These are phyloP conservation scores for Phytophthora rubi DNA, from an alignment of 352 stramenopile species.

Conservation along the genomic window DNA sequence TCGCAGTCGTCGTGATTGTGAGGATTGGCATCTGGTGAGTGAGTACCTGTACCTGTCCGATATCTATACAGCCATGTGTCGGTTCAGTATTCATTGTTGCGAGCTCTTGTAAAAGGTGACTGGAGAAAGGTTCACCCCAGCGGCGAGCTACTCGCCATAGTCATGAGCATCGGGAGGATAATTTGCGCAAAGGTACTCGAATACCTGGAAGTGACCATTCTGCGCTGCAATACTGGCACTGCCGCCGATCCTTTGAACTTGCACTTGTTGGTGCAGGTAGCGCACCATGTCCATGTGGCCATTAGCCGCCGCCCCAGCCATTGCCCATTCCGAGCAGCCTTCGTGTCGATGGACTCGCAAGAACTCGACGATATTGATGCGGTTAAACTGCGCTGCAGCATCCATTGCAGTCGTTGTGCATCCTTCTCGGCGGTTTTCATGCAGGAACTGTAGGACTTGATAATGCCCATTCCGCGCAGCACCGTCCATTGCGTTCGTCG, in stretches of 20 bases:
- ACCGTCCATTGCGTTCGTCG: conserved; percentile 18
- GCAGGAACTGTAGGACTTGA: conserved; percentile 22
- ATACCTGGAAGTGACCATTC: conserved; percentile 22
- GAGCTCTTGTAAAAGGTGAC: too few species aligned
- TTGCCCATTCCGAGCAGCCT: conserved; percentile 28
- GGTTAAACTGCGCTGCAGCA: conserved; percentile 23
- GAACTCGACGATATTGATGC: conserved; percentile 22
- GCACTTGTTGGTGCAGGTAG: conserved; percentile 23
- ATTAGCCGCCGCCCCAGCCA: conserved; percentile 23
- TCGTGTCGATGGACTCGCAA: conserved; percentile 13
- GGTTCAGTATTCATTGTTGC: too few species aligned
- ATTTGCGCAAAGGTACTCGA: conserved; percentile 27
- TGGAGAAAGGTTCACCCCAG: background rate
- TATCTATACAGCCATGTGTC: too few species aligned
- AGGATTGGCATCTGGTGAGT: background rate
- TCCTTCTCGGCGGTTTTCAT: conserved; percentile 21
- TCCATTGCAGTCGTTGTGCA: conserved; percentile 27
- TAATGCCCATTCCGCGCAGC: conserved; percentile 22
- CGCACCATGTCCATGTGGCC: conserved; percentile 23
- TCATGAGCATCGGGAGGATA: conserved; percentile 15
- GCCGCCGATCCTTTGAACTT: conserved; percentile 18
- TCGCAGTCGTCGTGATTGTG: background rate
- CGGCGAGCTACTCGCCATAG: conserved; percentile 10
- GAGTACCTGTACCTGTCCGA: too few species aligned
- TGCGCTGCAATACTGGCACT: conserved; percentile 26